Percentiles rank a stretch among this genome's conserved stretches.
Conservation (phyloP, 2,329 filamentous ascomycete species). For the Cladophialophora yegresii region DNA sequence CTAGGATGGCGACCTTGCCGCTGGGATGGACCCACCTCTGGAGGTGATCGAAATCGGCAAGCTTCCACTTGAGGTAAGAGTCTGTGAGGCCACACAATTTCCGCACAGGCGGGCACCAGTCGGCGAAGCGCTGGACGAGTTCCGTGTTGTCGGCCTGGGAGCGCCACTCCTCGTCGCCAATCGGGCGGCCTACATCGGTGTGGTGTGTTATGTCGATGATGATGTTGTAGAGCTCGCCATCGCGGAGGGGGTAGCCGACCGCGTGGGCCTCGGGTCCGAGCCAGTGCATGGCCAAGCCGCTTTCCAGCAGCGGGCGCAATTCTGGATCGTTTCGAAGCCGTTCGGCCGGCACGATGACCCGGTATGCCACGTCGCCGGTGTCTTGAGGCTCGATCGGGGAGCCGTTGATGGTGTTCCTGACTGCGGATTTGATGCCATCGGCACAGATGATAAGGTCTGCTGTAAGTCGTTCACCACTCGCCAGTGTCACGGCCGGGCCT, state of each 20-base stretch:
- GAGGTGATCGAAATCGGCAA: slow-evolving; percentile 37
- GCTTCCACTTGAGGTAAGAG: slow-evolving; percentile 35
- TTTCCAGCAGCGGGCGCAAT: slow-evolving; percentile 36
- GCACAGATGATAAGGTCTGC: slow-evolving; percentile 39
- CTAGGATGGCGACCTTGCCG: slow-evolving; percentile 43
- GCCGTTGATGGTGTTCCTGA: slow-evolving; percentile 38
- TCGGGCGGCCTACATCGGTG: slow-evolving; percentile 29
- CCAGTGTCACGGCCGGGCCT: slow-evolving; percentile 33
- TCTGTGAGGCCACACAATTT: slow-evolving; percentile 38
- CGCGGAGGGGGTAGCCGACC: slow-evolving; percentile 40
- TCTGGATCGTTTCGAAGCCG: slow-evolving; percentile 38
- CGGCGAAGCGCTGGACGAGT: slow-evolving; percentile 37
- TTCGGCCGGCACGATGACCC: slow-evolving; percentile 37
- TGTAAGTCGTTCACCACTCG: slow-evolving; percentile 28
- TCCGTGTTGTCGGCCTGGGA: slow-evolving; percentile 37
- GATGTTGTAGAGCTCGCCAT: slow-evolving; percentile 41
- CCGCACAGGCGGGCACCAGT: slow-evolving; percentile 39
- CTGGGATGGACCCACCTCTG: slow-evolving; percentile 39
- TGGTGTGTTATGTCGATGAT: slow-evolving; percentile 39
- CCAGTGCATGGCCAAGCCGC: slow-evolving; percentile 40
- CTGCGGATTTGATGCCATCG: slow-evolving; percentile 40
- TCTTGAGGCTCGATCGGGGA: slow-evolving; percentile 35
- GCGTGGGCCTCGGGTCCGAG: slow-evolving; percentile 41
- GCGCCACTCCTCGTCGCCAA: slow-evolving; percentile 38
- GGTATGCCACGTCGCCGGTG: slow-evolving; percentile 41